A percentile compares a stretch with the other conserved stretches of the same genome.
Evolutionary conservation across 2,329 filamentous ascomycete species (phyloP).

Genomic region (Pseudogymnoascus sp.): DNA sequence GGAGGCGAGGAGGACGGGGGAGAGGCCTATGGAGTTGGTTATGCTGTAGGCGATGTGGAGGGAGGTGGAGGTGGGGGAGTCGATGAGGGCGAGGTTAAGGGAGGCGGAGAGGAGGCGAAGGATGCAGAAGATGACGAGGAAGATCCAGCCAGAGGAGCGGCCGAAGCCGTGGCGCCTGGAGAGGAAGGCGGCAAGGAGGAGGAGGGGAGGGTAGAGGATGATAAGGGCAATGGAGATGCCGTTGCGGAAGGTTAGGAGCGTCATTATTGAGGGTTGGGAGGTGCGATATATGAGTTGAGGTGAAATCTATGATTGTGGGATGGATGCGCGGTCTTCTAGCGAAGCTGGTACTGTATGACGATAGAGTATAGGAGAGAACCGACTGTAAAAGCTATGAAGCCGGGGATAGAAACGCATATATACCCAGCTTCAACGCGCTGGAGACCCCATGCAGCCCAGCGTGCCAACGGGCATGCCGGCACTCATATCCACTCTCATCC

Average conservation of each 20-base stretch:
- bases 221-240: conserved; percentile 36
- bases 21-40: conserved; percentile 31
- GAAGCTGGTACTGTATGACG: background rate
- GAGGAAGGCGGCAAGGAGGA: conserved; percentile 32
- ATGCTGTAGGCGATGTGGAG: conserved; percentile 37
- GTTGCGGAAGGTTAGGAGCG: conserved; percentile 26
- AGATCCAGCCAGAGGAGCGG: conserved; percentile 43
- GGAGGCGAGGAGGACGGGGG: conserved; percentile 22
- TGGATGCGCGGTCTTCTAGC: background rate
- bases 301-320: background rate
- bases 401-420: background rate
- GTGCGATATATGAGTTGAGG: background rate
- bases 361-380: background rate
- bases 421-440: background rate
- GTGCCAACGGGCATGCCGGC: background rate
- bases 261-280: background rate
- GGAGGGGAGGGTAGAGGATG: conserved; percentile 31
- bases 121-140: conserved; percentile 43
- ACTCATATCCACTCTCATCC: background rate
- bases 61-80: conserved; percentile 30
- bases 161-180: conserved; percentile 37
- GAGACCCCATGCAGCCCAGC: background rate
- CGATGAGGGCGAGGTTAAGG: conserved; percentile 42
- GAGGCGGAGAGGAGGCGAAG: conserved; percentile 42
- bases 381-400: background rate